phyloP scores from a whole-genome alignment of 257 asterid genomes.

The Solanum boliviense region DNA sequence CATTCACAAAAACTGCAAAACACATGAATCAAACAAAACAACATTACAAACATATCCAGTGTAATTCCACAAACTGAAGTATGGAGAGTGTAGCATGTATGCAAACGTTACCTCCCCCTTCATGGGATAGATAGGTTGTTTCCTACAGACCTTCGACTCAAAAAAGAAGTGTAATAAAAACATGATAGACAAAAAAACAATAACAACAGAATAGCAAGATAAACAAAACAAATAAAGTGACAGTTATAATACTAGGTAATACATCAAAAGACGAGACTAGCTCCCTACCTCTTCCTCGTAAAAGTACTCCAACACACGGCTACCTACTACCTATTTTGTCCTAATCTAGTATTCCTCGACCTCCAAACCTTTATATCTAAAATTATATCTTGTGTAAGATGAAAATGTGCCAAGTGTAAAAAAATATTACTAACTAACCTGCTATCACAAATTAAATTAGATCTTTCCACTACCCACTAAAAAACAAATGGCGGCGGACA shows the following conservation, averaged over 20 bases:
- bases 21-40: background rate
- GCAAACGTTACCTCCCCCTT: background rate
- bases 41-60: background rate
- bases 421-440: background rate
- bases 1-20: conserved; percentile 2
- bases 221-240: background rate
- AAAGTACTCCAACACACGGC: background rate
- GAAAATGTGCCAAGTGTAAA: background rate
- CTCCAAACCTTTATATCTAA: background rate
- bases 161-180: background rate
- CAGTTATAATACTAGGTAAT: background rate
- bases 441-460: background rate
- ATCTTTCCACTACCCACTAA: background rate
- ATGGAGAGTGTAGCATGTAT: background rate
- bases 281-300: background rate
- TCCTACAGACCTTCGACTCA: background rate
- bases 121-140: background rate
- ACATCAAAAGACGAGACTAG: background rate
- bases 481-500: background rate
- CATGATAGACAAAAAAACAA: background rate
- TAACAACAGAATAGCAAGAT: background rate
- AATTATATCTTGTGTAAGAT: background rate
- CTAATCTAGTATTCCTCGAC: background rate
- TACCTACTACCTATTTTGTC: background rate
- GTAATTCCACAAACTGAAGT: background rate